Base-by-base conservation (phyloP, 495 filamentous ascomycete species). In the Cryomyces minteri region DNA sequence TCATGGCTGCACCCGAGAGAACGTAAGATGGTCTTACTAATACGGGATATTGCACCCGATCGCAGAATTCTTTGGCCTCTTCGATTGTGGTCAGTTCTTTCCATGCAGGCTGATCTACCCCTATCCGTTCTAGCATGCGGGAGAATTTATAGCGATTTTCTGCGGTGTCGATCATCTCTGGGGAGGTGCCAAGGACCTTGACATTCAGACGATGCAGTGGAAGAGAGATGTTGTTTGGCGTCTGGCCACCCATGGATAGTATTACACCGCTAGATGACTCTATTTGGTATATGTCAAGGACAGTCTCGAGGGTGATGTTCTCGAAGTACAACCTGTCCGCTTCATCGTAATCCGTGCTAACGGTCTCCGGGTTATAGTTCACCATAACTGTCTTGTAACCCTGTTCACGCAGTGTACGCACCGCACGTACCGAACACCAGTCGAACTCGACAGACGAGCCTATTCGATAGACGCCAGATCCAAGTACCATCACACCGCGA, bases 101-200 rank as follows among this genome's bases (percentile, higher is more conserved):
- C 90, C 90, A 98, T 5, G 83, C 79, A 18, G 90, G 90, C 59
- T 98, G 90, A 56, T 98, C 90, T 40, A 98, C 86, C 38, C 76
- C 79, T 48, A 96, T 93, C 48, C 84, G 80, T 61, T 98, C 90
- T 34, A 98, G 69, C 64, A 98, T 96, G 53, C 87, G 86, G 5
- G 88, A 95, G 69, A 98, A 98, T 66, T 98, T 95, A 60, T 94
- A 94, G 14, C 90, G 79, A 61, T 98, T 98, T 65, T 98, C 90
- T 8, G 90, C 90, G 32, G 76, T 84, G 54, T 98, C 90, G 56
- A 98, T 98, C 90, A 95, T 95, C 60, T 98, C 88, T 31, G 90
- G 90, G 0, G 90, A 94, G 1, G 90, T 98, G 51, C 90, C 90
- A 0, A 94, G 69, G 14, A 98, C 80, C 63, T 84, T 86, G 53